These are phyloP conservation scores for Aspergillus phoenicis DNA, from an alignment of 2,329 filamentous ascomycete species.

Conservation along the genomic window DNA sequence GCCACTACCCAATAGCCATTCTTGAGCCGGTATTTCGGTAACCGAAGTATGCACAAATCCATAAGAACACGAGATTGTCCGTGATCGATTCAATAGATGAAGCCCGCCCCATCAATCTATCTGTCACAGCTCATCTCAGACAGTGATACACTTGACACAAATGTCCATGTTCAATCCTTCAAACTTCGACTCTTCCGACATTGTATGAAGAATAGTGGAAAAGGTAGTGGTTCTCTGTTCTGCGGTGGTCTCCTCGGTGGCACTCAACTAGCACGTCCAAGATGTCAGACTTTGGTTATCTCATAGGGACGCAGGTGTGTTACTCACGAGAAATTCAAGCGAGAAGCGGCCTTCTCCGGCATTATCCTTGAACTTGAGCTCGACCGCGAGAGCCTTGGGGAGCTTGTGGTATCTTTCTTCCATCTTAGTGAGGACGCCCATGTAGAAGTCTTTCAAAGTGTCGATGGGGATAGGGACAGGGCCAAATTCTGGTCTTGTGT, in stretches of 20 bases:
- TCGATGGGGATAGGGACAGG: background rate
- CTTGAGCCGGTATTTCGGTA: too few relatives aligned
- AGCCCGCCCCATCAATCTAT: too few relatives aligned
- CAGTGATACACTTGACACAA: too few relatives aligned
- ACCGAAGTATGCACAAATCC: too few relatives aligned
- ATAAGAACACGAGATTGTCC: too few relatives aligned
- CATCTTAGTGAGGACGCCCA: background rate
- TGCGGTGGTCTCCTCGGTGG: background rate
- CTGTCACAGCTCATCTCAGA: too few relatives aligned
- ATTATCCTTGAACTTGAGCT: background rate
- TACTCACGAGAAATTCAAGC: background rate
- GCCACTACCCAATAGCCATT: too few relatives aligned
- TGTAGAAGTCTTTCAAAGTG: background rate
- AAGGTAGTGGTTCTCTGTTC: background rate
- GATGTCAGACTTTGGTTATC: background rate
- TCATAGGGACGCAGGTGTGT: background rate
- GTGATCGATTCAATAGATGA: too few relatives aligned
- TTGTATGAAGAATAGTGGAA: background rate
- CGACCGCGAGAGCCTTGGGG: background rate
- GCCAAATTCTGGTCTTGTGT: background rate
- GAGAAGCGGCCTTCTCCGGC: background rate
- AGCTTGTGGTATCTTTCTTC: background rate
- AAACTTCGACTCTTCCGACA: background rate
- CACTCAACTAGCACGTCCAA: background rate
- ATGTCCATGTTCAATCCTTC: background rate